Base-by-base conservation (phyloP, 768 basidiomycete species). In the Russula compacta region DNA sequence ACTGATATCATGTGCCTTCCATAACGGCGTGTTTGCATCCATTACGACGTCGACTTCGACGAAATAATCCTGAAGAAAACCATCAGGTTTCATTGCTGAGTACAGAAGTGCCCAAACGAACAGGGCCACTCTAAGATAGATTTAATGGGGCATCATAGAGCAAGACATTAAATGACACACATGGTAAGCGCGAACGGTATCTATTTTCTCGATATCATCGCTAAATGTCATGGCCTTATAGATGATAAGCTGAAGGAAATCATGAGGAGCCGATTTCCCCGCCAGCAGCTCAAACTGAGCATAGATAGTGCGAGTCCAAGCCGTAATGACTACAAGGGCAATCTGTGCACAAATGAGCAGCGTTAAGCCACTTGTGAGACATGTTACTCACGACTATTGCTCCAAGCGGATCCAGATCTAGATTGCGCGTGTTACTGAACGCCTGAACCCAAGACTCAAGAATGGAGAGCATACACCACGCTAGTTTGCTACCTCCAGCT, bases 11-110 rank as follows among this genome's bases (percentile, higher is more conserved):
- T 93, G 91, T 19, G 92, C 90, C 71, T 85, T 86, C 85, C 87
- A 91, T 1, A 98, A 76, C 0, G 93, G 91, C 29, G 93, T 97
- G 59, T 83, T 83, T 10, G 86, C 87, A 62, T 86, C 81, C 87
- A 98, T 90, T 46, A 98, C 95, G 49, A 98, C 82, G 71, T 99
- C 97, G 14, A 98, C 80, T 73, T 98, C 97, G 48, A 98, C 94
- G 69, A 94, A 90, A 70, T 93, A 95, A 61, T 92, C 82, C 86
- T 89, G 67, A 4, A 35, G 46, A 19, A 42, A 36, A 15, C 39
- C 59, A 59, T 67, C 14, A 65, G 32, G 6, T 53, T 43, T 17
- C 24, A 33, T 12, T 38, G 4, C 32, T 32, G 42, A 44, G 10
- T 44, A 44, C 32, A 35, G 29, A 46, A 6, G 32, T 10, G 19